Evolutionary conservation across 768 basidiomycete species (phyloP).

Genomic region (Tricholoma matsutake): DNA sequence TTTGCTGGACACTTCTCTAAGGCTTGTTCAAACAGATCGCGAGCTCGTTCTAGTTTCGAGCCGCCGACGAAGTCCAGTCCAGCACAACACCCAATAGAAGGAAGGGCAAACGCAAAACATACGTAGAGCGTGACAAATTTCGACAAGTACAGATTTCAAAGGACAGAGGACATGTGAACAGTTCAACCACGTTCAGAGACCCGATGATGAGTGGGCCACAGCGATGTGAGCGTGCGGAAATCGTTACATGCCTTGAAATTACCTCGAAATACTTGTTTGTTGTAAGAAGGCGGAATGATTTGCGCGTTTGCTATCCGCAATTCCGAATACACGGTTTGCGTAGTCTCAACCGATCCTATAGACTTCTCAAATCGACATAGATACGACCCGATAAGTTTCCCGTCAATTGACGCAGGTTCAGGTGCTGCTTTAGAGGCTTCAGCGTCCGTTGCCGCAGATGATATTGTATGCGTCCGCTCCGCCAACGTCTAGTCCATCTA

Average conservation of each 20-base stretch:
- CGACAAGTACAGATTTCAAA: conserved; percentile 97
- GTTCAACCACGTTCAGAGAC: conserved; percentile 96
- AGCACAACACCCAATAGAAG: not conserved
- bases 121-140: conserved; percentile 98
- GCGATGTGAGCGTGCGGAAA: not conserved
- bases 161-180: conserved; percentile 97
- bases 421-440: conserved; percentile 28
- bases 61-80: conserved; percentile 59
- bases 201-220: conserved; percentile 30
- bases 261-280: conserved; percentile 97
- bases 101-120: conserved; percentile 26
- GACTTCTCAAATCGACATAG: conserved; percentile 98
- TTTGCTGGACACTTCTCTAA: conserved; percentile 95
- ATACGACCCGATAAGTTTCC: conserved; percentile 70
- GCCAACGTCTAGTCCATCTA: conserved; percentile 85
- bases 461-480: conserved; percentile 62
- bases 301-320: conserved; percentile 98
- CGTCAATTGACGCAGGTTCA: conserved; percentile 48
- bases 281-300: conserved; percentile 90
- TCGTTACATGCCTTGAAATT: conserved; percentile 77
- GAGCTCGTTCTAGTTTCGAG: conserved; percentile 89
- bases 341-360: conserved; percentile 87
- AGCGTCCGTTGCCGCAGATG: conserved; percentile 43
- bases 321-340: conserved; percentile 91
- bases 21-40: conserved; percentile 97